Evolutionary conservation across 768 basidiomycete genomes (phyloP).

Genomic region (Calocybe cyanea): DNA sequence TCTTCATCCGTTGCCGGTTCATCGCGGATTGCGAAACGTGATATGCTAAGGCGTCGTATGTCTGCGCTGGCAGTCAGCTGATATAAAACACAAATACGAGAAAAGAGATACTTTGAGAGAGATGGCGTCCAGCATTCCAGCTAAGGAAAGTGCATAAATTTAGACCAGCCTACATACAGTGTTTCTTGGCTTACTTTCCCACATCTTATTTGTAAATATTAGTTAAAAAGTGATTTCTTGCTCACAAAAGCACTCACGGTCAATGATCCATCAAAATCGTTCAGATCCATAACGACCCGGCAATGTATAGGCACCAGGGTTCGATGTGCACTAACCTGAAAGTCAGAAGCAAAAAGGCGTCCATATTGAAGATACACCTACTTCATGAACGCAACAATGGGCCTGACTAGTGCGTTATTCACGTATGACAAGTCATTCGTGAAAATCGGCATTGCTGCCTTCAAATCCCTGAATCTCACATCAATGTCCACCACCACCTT

Average conservation of each 20-base stretch:
- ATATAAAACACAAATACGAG: background rate
- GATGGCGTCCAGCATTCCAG: slow-evolving; percentile 89
- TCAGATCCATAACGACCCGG: slow-evolving; percentile 75
- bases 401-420: slow-evolving; percentile 88
- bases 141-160: slow-evolving; percentile 37
- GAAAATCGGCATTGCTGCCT: slow-evolving; percentile 92
- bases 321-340: slow-evolving; percentile 68
- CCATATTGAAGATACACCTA: slow-evolving; percentile 32
- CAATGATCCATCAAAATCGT: slow-evolving; percentile 95
- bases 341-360: too few relatives aligned
- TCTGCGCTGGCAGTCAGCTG: slow-evolving; percentile 33
- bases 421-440: slow-evolving; percentile 85
- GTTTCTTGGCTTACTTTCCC: slow-evolving; percentile 73
- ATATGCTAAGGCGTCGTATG: slow-evolving; percentile 89
- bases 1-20: slow-evolving; percentile 80
- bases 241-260: slow-evolving; percentile 56
- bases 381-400: slow-evolving; percentile 99
- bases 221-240: slow-evolving; percentile 13
- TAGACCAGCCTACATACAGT: background rate
- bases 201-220: slow-evolving; percentile 52
- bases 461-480: slow-evolving; percentile 89
- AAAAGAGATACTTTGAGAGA: slow-evolving; percentile 61
- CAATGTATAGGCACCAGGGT: slow-evolving; percentile 95
- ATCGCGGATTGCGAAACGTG: slow-evolving; percentile 91
- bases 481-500: slow-evolving; percentile 87